Percentiles rank a stretch among this genome's conserved stretches.
Evolutionary conservation across 257 asterid species (phyloP).

Genomic region (Leptodermis oblonga): DNA sequence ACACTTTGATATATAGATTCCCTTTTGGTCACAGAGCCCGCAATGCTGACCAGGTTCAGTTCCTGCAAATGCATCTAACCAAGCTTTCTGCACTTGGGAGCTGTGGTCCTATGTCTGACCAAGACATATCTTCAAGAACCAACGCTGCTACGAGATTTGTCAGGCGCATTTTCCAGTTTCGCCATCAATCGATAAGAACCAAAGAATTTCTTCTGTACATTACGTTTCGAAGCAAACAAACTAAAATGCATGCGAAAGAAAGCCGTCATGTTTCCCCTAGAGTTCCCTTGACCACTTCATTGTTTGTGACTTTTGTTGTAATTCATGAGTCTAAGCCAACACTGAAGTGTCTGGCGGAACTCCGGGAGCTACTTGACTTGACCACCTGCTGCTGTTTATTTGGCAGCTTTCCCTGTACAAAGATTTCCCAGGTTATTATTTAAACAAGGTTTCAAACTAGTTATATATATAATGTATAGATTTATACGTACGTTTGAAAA

Average conservation of each 20-base stretch:
- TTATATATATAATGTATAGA: too few relatives aligned
- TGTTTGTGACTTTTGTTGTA: slow-evolving; percentile 9
- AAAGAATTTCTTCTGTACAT: neutral
- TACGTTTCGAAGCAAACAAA: neutral
- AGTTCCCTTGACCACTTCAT: slow-evolving; percentile 55
- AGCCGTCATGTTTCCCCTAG: slow-evolving; percentile 33
- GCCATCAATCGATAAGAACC: slow-evolving; percentile 11
- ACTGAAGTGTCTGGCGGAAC: slow-evolving; percentile 87
- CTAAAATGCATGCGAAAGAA: neutral
- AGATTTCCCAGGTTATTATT: too few relatives aligned
- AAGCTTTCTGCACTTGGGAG: slow-evolving; percentile 13
- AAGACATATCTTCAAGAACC: neutral
- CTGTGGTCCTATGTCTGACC: slow-evolving; percentile 15
- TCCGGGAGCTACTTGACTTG: slow-evolving; percentile 29
- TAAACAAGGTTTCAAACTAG: too few relatives aligned
- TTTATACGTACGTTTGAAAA: too few relatives aligned
- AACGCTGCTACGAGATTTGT: neutral
- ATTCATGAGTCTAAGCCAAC: neutral
- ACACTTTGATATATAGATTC: slow-evolving; percentile 11
- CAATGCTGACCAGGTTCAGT: slow-evolving; percentile 42
- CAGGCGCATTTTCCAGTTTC: slow-evolving; percentile 2
- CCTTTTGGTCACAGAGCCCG: slow-evolving; percentile 25
- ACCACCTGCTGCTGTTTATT: too few relatives aligned
- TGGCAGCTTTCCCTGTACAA: too few relatives aligned
- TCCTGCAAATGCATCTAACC: slow-evolving; percentile 17